Percentiles rank a stretch among this genome's conserved stretches.
Conservation (phyloP, 805 yeast species). For the Wickerhamomyces subpelliculosus region DNA sequence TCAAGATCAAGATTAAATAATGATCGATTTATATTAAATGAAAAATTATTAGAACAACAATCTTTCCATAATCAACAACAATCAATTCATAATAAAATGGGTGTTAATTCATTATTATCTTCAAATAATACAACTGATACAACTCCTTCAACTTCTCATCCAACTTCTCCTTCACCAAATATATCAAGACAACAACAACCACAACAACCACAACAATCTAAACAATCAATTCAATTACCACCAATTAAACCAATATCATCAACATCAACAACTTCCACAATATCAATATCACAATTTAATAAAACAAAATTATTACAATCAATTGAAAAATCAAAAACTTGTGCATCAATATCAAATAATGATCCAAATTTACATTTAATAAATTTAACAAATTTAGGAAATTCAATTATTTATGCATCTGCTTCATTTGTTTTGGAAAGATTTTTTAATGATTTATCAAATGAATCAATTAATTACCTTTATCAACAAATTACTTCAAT, state of each 20-base stretch:
- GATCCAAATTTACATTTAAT: constrained; percentile 25
- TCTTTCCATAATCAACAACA: background rate
- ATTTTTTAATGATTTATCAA: constrained; percentile 46
- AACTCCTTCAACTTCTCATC: constrained; percentile 1
- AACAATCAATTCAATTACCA: no score
- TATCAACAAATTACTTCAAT: constrained; percentile 36
- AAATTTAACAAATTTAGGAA: constrained; percentile 52
- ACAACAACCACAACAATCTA: no score
- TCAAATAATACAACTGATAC: constrained; percentile 4
- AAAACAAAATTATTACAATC: constrained; percentile 34
- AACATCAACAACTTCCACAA: no score
- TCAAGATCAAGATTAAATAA: constrained; percentile 17
- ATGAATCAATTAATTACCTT: constrained; percentile 48
- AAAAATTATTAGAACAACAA: constrained; percentile 1
- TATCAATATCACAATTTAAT: constrained; percentile 17
- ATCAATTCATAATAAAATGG: background rate
- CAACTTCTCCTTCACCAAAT: constrained; percentile 1
- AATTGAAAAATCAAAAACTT: constrained; percentile 58
- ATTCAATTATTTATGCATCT: constrained; percentile 45
- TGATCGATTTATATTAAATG: constrained; percentile 16
- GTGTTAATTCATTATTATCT: constrained; percentile 4
- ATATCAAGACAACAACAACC: no score
- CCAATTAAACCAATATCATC: constrained; percentile 3
- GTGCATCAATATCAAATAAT: constrained; percentile 38
- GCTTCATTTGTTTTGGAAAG: constrained; percentile 58